phyloP scores from a whole-genome alignment of 169 alveolate species.

The Plasmodium billcollinsi region DNA sequence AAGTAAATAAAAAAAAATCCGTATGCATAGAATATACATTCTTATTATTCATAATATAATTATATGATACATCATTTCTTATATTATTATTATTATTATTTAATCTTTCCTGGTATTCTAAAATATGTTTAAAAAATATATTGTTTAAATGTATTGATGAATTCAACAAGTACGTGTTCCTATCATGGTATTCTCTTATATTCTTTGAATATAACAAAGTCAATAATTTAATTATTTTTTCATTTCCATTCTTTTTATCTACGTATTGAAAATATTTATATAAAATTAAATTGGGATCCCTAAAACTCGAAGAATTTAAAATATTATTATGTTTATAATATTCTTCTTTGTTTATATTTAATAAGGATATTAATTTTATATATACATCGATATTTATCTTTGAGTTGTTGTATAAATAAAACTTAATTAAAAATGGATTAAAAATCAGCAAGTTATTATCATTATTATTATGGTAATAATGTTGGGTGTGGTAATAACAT shows the following conservation, averaged over 20 bases:
- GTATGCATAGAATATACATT: conserved; percentile 32
- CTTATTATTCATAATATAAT: background rate
- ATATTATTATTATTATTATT: conserved; percentile 1
- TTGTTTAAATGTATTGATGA: conserved; percentile 27
- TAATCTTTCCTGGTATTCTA: background rate
- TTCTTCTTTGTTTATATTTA: conserved; percentile 3
- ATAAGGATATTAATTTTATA: conserved; percentile 15
- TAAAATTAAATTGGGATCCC: conserved; percentile 23
- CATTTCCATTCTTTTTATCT: conserved; percentile 20
- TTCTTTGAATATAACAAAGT: conserved; percentile 29
- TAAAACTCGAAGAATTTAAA: conserved; percentile 30
- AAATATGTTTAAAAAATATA: conserved; percentile 27
- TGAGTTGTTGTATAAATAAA: conserved; percentile 48
- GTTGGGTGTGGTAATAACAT: too few species aligned
- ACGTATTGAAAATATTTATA: conserved; percentile 68
- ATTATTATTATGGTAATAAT: too few species aligned
- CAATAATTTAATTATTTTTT: conserved; percentile 34
- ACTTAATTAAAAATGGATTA: conserved; percentile 37
- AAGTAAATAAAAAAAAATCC: conserved; percentile 50
- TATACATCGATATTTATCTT: conserved; percentile 58
- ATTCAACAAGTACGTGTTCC: conserved; percentile 32
- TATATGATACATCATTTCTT: background rate
- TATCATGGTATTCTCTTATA: conserved; percentile 50
- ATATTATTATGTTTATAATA: background rate
- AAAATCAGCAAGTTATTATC: background rate